Evolutionary conservation across 1,284 basidiomycete genomes (phyloP).

Genomic region (Malassezia japonica): DNA sequence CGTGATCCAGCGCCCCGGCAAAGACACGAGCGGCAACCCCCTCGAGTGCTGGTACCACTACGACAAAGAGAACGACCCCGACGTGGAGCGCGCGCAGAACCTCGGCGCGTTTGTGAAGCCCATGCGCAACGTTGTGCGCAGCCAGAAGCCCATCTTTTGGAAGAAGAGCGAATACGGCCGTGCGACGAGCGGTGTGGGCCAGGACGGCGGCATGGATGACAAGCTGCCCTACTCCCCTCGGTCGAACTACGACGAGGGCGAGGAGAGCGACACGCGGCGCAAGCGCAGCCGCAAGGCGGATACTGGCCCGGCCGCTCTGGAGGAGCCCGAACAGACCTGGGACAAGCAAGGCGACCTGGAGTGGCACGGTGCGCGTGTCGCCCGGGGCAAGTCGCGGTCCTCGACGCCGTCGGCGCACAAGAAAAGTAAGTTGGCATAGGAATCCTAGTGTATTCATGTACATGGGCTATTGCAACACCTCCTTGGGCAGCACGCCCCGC

Average conservation of each 20-base stretch:
- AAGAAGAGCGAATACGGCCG: constrained; percentile 36
- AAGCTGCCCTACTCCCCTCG: constrained; percentile 17
- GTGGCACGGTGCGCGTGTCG: no score
- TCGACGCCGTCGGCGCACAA: not conserved
- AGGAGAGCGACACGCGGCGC: not conserved
- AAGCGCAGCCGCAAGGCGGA: no score
- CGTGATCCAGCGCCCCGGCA: constrained; percentile 43
- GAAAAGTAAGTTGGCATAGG: not conserved
- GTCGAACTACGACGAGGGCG: not conserved
- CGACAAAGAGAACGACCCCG: constrained; percentile 40
- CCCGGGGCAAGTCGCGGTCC: no score
- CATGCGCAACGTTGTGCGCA: constrained; percentile 43
- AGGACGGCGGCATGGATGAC: constrained; percentile 1
- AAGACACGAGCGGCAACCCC: constrained; percentile 40
- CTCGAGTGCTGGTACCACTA: constrained; percentile 48
- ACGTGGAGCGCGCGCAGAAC: constrained; percentile 40
- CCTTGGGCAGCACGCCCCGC: constrained; percentile 60
- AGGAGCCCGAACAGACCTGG: no score
- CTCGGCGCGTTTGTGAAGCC: constrained; percentile 44
- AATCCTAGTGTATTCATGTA: constrained; percentile 2
- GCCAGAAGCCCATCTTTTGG: constrained; percentile 47
- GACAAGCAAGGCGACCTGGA: no score
- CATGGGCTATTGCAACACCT: constrained; percentile 18
- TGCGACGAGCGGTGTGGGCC: constrained; percentile 8
- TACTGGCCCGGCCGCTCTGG: no score